Percentiles rank a stretch among this genome's conserved stretches.
Conservation (phyloP, 23 red algal genomes). For the Gracilaria domingensis region DNA sequence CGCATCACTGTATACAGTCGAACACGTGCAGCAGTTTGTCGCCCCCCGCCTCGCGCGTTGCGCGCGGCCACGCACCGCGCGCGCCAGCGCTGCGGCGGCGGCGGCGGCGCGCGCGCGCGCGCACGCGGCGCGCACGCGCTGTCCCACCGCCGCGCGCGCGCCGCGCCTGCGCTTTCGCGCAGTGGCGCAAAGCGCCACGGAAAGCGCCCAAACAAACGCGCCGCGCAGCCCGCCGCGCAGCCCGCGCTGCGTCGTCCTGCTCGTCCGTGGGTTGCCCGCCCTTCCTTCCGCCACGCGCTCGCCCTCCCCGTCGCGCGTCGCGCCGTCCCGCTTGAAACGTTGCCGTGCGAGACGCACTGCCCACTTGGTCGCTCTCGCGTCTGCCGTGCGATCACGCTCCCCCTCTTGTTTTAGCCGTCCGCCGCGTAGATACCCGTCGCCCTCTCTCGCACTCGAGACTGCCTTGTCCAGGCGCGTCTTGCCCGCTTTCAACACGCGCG, state of each 20-base stretch:
- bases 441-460: slow-evolving; percentile 11
- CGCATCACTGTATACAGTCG: too few relatives aligned
- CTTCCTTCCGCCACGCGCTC: neutral
- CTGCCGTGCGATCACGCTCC: neutral
- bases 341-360: neutral
- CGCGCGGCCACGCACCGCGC: neutral
- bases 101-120: neutral
- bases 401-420: neutral
- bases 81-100: neutral
- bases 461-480: too few relatives aligned
- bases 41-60: neutral
- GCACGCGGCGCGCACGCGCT: neutral
- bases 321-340: neutral
- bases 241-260: neutral
- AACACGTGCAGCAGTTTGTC: neutral
- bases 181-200: too few relatives aligned
- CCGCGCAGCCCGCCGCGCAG: too few relatives aligned
- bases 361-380: neutral
- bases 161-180: neutral
- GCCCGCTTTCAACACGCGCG: neutral
- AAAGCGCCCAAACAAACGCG: too few relatives aligned
- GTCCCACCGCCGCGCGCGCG: neutral
- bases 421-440: neutral
- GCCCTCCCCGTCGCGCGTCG: neutral
- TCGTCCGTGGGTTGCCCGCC: neutral